Conservation (phyloP, 2,329 filamentous ascomycete genomes). For the Aspergillus floridensis region DNA sequence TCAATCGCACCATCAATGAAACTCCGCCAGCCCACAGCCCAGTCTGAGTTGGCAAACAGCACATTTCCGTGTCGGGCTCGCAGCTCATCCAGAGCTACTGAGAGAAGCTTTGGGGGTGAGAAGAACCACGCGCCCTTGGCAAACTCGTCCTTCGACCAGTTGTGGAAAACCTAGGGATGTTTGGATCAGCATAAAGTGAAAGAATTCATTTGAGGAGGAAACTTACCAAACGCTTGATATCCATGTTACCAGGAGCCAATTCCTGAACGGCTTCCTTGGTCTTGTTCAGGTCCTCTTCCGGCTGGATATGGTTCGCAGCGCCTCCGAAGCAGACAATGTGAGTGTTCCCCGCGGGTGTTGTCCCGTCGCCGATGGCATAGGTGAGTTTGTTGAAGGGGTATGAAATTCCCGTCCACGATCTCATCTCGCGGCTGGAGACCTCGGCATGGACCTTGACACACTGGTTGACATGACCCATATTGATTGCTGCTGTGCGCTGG, state of each 20-base stretch:
- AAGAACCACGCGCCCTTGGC: constrained; percentile 49
- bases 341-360: constrained; percentile 46
- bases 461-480: constrained; percentile 47
- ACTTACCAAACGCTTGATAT: constrained; percentile 21
- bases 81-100: constrained; percentile 42
- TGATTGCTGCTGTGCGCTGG: constrained; percentile 38
- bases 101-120: constrained; percentile 37
- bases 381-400: constrained; percentile 46
- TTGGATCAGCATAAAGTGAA: too few species aligned
- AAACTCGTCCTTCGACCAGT: constrained; percentile 50
- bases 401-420: constrained; percentile 45
- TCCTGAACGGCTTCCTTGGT: constrained; percentile 34
- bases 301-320: constrained; percentile 44
- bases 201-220: too few species aligned
- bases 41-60: constrained; percentile 50
- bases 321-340: constrained; percentile 51
- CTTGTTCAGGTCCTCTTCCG: constrained; percentile 41
- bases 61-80: constrained; percentile 44
- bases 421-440: constrained; percentile 39
- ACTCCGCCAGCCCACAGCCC: constrained; percentile 51
- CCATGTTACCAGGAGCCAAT: constrained; percentile 30
- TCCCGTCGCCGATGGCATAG: constrained; percentile 48
- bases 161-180: constrained; percentile 37
- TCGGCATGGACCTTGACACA: constrained; percentile 50
- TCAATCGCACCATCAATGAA: constrained; percentile 54